Percentiles rank a stretch among this genome's conserved stretches.
These are phyloP conservation scores for Russula lepida DNA, from an alignment of 768 basidiomycete species.

Conservation along the genomic window DNA sequence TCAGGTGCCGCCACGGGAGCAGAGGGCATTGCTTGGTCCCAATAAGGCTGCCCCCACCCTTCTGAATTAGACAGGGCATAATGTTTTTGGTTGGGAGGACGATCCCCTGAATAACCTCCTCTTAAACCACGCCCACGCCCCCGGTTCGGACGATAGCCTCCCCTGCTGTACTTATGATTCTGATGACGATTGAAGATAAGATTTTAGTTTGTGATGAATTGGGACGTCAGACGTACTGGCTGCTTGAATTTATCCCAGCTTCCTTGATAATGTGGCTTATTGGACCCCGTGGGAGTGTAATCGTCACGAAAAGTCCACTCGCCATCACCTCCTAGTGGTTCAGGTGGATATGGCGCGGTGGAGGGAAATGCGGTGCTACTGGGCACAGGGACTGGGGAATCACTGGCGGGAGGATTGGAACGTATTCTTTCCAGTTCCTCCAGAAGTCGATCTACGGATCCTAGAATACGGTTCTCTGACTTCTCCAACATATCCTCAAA, in stretches of 20 bases:
- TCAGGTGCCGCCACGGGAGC: background rate
- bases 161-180: background rate
- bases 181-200: background rate
- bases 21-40: background rate
- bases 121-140: conserved; percentile 1
- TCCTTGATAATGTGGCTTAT: conserved; percentile 6
- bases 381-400: background rate
- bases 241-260: background rate
- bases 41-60: background rate
- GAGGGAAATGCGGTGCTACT: background rate
- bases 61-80: background rate
- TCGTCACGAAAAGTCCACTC: background rate
- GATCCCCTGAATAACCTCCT: conserved; percentile 4
- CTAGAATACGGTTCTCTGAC: conserved; percentile 1
- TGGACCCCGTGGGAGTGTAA: background rate
- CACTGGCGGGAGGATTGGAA: conserved; percentile 1
- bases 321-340: background rate
- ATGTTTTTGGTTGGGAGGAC: background rate
- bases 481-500: conserved; percentile 5
- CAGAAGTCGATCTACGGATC: conserved; percentile 5
- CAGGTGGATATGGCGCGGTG: background rate
- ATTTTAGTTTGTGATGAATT: background rate
- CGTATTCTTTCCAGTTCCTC: conserved; percentile 6
- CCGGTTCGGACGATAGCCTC: background rate
- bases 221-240: conserved; percentile 1